Percentiles rank a stretch among this genome's conserved stretches.
These are phyloP conservation scores for Alliaria petiolata DNA, from an alignment of 345 rosid species.

Conservation along the genomic window DNA sequence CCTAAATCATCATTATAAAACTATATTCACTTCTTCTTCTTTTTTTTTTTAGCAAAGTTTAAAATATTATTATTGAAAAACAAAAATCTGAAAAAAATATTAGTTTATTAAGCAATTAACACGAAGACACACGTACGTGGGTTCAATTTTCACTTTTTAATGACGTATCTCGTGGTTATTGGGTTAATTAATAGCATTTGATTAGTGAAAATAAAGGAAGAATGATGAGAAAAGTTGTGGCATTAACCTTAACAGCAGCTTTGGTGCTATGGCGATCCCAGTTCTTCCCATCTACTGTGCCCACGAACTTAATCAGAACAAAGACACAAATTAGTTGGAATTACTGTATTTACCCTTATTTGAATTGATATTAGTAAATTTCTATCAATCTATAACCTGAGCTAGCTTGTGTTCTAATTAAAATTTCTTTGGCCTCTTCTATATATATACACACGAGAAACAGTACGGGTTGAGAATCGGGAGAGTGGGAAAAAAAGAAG, in stretches of 20 bases:
- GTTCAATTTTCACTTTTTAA: not conserved
- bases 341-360: not conserved
- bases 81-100: not conserved
- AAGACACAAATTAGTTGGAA: not conserved
- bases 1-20: constrained; percentile 10
- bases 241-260: constrained; percentile 20
- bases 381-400: constrained; percentile 1
- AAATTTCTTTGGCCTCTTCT: constrained; percentile 1
- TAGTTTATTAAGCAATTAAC: not conserved
- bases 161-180: not conserved
- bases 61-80: no score
- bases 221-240: constrained; percentile 3
- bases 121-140: not conserved
- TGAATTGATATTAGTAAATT: not conserved
- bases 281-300: constrained; percentile 27
- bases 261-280: constrained; percentile 28
- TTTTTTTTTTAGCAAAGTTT: not conserved
- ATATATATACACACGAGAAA: constrained; percentile 25
- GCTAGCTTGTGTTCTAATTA: constrained; percentile 5
- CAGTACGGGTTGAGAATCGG: constrained; percentile 22
- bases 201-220: constrained; percentile 3
- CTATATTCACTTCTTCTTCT: not conserved
- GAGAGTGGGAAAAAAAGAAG: not conserved
- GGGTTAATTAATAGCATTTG: not conserved
- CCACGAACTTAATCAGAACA: not conserved